These are phyloP conservation scores for Alternaria ventricosa DNA, from an alignment of 2,329 filamentous ascomycete species.

Conservation along the genomic window DNA sequence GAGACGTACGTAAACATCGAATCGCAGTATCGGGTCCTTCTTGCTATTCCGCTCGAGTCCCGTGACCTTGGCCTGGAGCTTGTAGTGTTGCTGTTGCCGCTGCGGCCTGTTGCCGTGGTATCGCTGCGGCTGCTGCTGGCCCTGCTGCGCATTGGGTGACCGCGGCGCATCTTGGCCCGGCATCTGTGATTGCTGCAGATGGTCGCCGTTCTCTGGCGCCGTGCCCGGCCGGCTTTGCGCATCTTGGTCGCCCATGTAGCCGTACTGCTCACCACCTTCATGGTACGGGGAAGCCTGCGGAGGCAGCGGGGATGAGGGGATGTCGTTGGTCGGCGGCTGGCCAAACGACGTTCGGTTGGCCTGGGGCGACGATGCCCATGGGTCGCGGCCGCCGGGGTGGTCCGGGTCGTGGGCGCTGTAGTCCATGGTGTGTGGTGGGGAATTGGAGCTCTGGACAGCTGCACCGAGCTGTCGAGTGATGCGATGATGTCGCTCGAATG, in stretches of 20 bases:
- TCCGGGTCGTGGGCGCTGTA: conserved; percentile 68
- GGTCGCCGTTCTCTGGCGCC: conserved; percentile 44
- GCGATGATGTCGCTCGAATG: conserved; percentile 24
- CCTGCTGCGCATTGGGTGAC: conserved; percentile 39
- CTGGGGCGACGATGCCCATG: conserved; percentile 68
- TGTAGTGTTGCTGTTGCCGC: conserved; percentile 70
- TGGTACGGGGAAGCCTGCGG: conserved; percentile 49
- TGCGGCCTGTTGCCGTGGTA: conserved; percentile 55
- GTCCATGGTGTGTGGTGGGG: conserved; percentile 61
- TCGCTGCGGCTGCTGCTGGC: conserved; percentile 53
- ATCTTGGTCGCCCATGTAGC: conserved; percentile 43
- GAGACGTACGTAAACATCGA: conserved; percentile 87
- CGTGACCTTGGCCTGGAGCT: conserved; percentile 93
- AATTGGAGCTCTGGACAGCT: conserved; percentile 31
- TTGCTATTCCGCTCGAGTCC: conserved; percentile 90
- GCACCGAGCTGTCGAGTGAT: conserved; percentile 25
- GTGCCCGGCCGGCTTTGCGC: conserved; percentile 35
- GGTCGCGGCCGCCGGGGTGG: conserved; percentile 63
- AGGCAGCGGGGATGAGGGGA: conserved; percentile 50
- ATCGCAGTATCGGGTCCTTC: conserved; percentile 92
- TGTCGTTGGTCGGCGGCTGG: conserved; percentile 52
- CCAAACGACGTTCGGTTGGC: conserved; percentile 58
- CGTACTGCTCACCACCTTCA: conserved; percentile 42
- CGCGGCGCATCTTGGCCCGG: conserved; percentile 43
- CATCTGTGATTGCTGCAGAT: conserved; percentile 35